Percentiles rank a stretch among this genome's conserved stretches.
phyloP scores from a whole-genome alignment of 1,284 basidiomycete species.

The Cerioporus squamosus region DNA sequence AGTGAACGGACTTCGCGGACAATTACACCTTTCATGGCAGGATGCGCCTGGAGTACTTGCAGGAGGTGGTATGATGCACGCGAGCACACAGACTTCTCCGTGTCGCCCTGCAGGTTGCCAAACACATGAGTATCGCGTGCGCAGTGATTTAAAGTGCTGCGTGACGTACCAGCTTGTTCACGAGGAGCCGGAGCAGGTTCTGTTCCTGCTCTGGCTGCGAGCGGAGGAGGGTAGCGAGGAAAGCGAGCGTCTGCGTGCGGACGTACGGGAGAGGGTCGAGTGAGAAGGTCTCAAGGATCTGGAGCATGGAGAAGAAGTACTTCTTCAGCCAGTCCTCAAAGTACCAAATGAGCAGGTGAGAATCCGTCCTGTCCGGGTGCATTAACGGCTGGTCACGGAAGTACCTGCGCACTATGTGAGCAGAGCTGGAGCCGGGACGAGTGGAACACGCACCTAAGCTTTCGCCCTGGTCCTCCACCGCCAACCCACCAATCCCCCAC shows the following conservation, averaged over 20 bases:
- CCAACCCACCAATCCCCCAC: slow-evolving; percentile 98
- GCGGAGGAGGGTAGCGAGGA: slow-evolving; percentile 82
- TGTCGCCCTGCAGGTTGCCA: slow-evolving; percentile 72
- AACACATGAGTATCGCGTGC: not conserved
- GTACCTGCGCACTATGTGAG: slow-evolving; percentile 59
- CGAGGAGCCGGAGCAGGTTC: slow-evolving; percentile 89
- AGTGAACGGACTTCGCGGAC: slow-evolving; percentile 87
- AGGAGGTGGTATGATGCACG: slow-evolving; percentile 90
- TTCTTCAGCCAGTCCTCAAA: slow-evolving; percentile 99
- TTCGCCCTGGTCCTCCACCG: slow-evolving; percentile 80
- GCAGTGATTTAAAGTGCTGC: not conserved
- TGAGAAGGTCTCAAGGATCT: slow-evolving; percentile 89
- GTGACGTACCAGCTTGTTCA: slow-evolving; percentile 86
- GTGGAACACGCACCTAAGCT: slow-evolving; percentile 68
- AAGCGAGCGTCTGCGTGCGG: slow-evolving; percentile 58
- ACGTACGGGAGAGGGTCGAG: slow-evolving; percentile 91
- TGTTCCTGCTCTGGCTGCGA: slow-evolving; percentile 98
- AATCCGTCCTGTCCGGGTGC: slow-evolving; percentile 71
- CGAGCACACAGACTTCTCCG: slow-evolving; percentile 87
- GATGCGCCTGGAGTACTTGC: slow-evolving; percentile 89
- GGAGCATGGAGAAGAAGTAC: slow-evolving; percentile 92
- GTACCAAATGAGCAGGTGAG: slow-evolving; percentile 82
- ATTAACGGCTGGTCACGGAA: slow-evolving; percentile 90
- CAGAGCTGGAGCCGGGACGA: not conserved
- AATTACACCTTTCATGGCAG: slow-evolving; percentile 92